Conservation (phyloP, 2,329 filamentous ascomycete species). For the Fusarium sp. region DNA sequence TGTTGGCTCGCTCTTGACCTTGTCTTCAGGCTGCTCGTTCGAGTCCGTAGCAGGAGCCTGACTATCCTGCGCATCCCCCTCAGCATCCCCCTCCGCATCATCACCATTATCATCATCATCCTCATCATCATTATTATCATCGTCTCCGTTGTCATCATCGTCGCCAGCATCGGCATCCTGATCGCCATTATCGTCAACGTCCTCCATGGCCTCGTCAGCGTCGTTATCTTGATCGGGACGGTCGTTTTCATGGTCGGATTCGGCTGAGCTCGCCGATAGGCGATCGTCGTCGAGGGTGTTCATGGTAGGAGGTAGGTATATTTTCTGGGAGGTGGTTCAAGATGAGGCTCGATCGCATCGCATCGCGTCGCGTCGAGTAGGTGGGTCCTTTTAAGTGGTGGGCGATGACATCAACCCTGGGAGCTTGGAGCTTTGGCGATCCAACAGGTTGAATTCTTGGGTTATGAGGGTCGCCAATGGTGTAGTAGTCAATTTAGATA, state of each 20-base stretch:
- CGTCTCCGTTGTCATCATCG: conserved; percentile 50
- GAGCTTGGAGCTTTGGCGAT: not conserved
- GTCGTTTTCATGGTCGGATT: conserved; percentile 50
- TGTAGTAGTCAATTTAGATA: not conserved
- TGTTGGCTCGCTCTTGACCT: conserved; percentile 46
- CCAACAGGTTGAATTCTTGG: not conserved
- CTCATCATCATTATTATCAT: conserved; percentile 52
- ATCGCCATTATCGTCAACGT: conserved; percentile 56
- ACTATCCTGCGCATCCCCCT: conserved; percentile 54
- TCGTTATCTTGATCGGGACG: conserved; percentile 54
- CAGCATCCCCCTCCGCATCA: conserved; percentile 52
- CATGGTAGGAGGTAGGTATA: conserved; percentile 5
- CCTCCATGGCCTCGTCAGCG: conserved; percentile 70
- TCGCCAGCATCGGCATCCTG: conserved; percentile 50
- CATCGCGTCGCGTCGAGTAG: not conserved
- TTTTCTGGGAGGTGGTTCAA: not conserved
- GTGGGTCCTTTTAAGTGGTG: not conserved
- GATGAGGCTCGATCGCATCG: not conserved
- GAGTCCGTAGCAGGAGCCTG: conserved; percentile 43
- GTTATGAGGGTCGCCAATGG: not conserved
- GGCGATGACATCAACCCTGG: not conserved
- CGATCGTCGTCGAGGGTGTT: conserved; percentile 41
- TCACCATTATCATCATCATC: conserved; percentile 52
- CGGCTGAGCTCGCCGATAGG: conserved; percentile 40
- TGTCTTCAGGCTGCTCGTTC: conserved; percentile 53